A percentile compares a stretch with the other conserved stretches of the same genome.
Evolutionary conservation across 441 rosid genomes (phyloP).

Genomic region (Pelargonium fulgidum): DNA sequence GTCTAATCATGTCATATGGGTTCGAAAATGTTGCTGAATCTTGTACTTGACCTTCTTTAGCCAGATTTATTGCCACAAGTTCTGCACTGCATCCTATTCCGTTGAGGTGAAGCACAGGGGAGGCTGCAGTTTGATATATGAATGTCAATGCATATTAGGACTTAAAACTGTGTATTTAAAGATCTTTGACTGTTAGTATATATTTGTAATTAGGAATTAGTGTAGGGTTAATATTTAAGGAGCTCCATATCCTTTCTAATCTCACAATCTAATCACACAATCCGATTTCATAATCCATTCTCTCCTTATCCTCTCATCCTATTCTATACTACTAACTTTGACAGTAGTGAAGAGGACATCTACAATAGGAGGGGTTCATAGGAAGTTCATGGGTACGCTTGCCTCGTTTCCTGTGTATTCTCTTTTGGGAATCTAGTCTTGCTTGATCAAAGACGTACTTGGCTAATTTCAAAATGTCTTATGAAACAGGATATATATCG

Average conservation of each 20-base stretch:
- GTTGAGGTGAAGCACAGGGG: slow-evolving; percentile 44
- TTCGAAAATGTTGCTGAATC: slow-evolving; percentile 54
- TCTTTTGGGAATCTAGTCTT: slow-evolving; percentile 22
- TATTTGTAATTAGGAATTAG: no score
- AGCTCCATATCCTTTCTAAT: no score
- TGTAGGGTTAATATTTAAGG: no score
- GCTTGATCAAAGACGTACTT: slow-evolving; percentile 26
- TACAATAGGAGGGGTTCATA: slow-evolving; percentile 27
- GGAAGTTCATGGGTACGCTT: no score
- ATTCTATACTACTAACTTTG: no score
- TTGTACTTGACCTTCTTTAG: slow-evolving; percentile 47
- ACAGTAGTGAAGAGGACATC: slow-evolving; percentile 41
- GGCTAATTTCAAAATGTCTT: slow-evolving; percentile 29
- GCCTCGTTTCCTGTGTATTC: no score
- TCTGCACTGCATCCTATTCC: slow-evolving; percentile 76
- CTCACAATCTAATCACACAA: no score
- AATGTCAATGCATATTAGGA: slow-evolving; percentile 42
- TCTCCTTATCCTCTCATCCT: no score
- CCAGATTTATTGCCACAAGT: slow-evolving; percentile 34
- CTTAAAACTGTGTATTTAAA: slow-evolving; percentile 38
- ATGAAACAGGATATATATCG: slow-evolving; percentile 32
- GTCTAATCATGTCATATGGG: slow-evolving; percentile 50
- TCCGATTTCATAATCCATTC: no score
- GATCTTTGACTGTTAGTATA: no score
- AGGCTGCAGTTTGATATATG: slow-evolving; percentile 40